phyloP scores from a whole-genome alignment of 2,329 filamentous ascomycete species.

The Verticillium albo-atrum region DNA sequence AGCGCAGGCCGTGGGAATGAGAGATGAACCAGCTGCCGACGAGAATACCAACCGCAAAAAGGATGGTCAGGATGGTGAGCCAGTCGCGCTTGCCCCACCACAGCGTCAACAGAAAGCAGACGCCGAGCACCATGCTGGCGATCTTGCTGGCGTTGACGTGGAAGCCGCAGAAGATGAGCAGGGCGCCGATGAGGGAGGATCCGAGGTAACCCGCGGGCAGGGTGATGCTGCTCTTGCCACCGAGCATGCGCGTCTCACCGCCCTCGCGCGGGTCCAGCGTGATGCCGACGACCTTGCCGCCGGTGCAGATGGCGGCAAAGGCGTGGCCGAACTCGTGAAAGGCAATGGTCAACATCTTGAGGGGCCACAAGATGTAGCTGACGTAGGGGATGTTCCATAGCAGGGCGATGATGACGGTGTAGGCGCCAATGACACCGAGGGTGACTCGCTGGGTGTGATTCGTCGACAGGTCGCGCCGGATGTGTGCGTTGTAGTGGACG shows the following conservation, averaged over 20 bases:
- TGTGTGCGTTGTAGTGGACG: conserved; percentile 20
- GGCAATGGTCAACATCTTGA: conserved; percentile 82
- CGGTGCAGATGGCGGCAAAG: conserved; percentile 66
- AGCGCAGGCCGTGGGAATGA: conserved; percentile 69
- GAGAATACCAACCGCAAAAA: conserved; percentile 66
- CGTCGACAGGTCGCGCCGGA: conserved; percentile 47
- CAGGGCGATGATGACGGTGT: conserved; percentile 66
- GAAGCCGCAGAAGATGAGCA: conserved; percentile 77
- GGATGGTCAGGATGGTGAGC: conserved; percentile 68
- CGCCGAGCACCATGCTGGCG: conserved; percentile 67
- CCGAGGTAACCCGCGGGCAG: conserved; percentile 76
- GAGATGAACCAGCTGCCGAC: conserved; percentile 77
- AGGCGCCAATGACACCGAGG: conserved; percentile 65
- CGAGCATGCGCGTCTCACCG: conserved; percentile 73
- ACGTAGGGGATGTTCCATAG: conserved; percentile 78
- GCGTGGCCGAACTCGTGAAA: conserved; percentile 81
- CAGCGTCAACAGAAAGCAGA: conserved; percentile 71
- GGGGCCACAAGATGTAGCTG: conserved; percentile 72
- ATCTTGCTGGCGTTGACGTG: conserved; percentile 77
- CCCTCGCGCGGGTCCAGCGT: conserved; percentile 72
- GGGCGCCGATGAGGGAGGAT: conserved; percentile 69
- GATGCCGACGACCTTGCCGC: conserved; percentile 70
- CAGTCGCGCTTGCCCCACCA: conserved; percentile 80
- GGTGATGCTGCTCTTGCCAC: conserved; percentile 65
- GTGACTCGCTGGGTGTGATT: conserved; percentile 68